Conservation (phyloP, 2,329 filamentous ascomycete genomes). For the Penicillium sp. region DNA sequence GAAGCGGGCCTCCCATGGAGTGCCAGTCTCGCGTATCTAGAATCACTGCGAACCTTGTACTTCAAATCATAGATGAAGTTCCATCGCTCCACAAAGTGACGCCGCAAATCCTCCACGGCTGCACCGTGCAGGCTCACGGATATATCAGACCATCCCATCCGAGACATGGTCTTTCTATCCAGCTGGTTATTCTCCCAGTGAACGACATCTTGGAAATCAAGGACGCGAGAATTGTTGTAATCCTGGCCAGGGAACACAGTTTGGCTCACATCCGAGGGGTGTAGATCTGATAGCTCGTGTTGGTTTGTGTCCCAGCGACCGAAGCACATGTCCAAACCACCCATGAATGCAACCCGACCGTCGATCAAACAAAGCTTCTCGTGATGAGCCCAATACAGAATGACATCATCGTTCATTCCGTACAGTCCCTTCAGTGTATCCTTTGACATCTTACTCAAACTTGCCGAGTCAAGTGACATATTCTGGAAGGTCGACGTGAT, state of each 20-base stretch:
- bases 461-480: slow-evolving; percentile 55
- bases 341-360: slow-evolving; percentile 81
- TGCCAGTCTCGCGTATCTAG: slow-evolving; percentile 47
- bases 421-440: slow-evolving; percentile 78
- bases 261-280: slow-evolving; percentile 71
- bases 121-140: slow-evolving; percentile 73
- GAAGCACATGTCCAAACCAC: slow-evolving; percentile 83
- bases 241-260: slow-evolving; percentile 88
- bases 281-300: slow-evolving; percentile 81
- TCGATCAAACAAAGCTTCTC: slow-evolving; percentile 88
- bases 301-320: slow-evolving; percentile 86
- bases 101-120: slow-evolving; percentile 70
- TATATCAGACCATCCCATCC: slow-evolving; percentile 93
- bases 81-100: slow-evolving; percentile 84
- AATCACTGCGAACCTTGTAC: slow-evolving; percentile 61
- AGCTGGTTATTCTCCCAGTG: slow-evolving; percentile 86
- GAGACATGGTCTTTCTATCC: slow-evolving; percentile 71
- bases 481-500: slow-evolving; percentile 58
- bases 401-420: slow-evolving; percentile 75
- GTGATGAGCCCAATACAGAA: slow-evolving; percentile 90
- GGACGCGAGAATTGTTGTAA: slow-evolving; percentile 84
- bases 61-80: slow-evolving; percentile 87
- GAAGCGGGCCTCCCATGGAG: slow-evolving; percentile 37
- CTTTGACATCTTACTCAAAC: slow-evolving; percentile 63
- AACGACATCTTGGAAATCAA: slow-evolving; percentile 74